A percentile compares a stretch with the other conserved stretches of the same genome.
These are phyloP conservation scores for Sisymbrium altissimum DNA, from an alignment of 345 rosid species.

Conservation along the genomic window DNA sequence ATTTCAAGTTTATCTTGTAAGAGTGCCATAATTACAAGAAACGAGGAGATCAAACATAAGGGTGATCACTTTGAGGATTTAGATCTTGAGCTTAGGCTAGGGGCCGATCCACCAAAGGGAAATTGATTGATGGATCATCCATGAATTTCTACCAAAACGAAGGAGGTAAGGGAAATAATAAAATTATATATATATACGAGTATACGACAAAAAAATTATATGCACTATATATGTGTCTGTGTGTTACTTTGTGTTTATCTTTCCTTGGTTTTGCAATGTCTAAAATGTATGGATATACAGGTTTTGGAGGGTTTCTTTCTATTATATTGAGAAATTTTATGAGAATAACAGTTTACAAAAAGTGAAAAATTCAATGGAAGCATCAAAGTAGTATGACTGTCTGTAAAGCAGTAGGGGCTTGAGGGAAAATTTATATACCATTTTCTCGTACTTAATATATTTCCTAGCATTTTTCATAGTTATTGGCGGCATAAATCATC, in stretches of 20 bases:
- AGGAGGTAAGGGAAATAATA: neutral
- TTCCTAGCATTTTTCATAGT: neutral
- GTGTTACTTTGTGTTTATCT: slow-evolving; percentile 19
- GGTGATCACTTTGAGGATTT: slow-evolving; percentile 51
- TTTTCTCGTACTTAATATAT: neutral
- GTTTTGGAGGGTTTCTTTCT: neutral
- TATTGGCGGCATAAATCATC: neutral
- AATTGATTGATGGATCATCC: slow-evolving; percentile 33
- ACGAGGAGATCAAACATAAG: slow-evolving; percentile 41
- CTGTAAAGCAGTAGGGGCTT: slow-evolving; percentile 1
- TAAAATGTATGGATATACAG: slow-evolving; percentile 1
- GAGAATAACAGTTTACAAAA: neutral
- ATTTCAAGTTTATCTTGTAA: slow-evolving; percentile 41
- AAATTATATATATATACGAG: neutral
- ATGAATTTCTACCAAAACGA: slow-evolving; percentile 16
- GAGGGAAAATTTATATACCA: neutral
- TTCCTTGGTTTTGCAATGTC: slow-evolving; percentile 18
- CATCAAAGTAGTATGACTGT: neutral
- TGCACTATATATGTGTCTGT: no score
- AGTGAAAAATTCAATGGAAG: neutral
- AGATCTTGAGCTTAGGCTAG: slow-evolving; percentile 97
- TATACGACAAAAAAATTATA: no score
- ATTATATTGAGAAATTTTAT: neutral
- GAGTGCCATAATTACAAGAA: slow-evolving; percentile 30
- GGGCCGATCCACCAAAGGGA: slow-evolving; percentile 52